phyloP scores from a whole-genome alignment of 768 basidiomycete genomes.

The Suillus sp. region DNA sequence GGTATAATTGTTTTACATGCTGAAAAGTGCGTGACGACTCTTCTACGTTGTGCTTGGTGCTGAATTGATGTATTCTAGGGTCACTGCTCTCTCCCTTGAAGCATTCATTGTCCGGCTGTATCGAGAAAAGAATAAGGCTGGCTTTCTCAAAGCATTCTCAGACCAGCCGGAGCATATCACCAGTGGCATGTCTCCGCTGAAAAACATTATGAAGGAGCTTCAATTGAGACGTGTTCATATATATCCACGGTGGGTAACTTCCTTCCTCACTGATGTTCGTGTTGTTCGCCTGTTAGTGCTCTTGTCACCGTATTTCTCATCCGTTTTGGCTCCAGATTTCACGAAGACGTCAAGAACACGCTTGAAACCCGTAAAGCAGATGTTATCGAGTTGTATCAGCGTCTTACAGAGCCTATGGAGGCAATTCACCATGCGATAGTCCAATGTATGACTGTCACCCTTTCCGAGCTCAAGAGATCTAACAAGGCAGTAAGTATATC shows the following conservation, averaged over 20 bases:
- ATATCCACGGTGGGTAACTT: constrained; percentile 72
- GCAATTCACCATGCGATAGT: constrained; percentile 91
- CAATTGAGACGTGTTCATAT: constrained; percentile 88
- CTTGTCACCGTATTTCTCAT: not conserved
- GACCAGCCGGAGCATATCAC: constrained; percentile 97
- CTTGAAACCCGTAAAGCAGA: constrained; percentile 86
- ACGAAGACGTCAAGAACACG: constrained; percentile 81
- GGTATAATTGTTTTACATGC: constrained; percentile 91
- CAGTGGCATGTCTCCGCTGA: constrained; percentile 87
- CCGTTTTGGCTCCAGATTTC: constrained; percentile 60
- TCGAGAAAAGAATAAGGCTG: constrained; percentile 84
- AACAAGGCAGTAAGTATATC: constrained; percentile 59
- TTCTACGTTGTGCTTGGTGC: not conserved
- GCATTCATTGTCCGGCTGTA: constrained; percentile 93
- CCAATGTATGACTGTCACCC: constrained; percentile 90
- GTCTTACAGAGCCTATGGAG: constrained; percentile 82
- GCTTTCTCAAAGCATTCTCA: constrained; percentile 96
- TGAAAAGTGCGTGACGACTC: constrained; percentile 61
- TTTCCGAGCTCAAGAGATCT: constrained; percentile 87
- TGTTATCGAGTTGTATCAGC: constrained; percentile 88
- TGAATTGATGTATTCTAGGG: constrained; percentile 46
- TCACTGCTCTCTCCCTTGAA: constrained; percentile 81
- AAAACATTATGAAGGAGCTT: constrained; percentile 90
- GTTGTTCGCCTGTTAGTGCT: not conserved
- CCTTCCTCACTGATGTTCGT: not conserved